Evolutionary conservation across 208 protist genomes (phyloP).

Genomic region (Crithidia bombi): DNA sequence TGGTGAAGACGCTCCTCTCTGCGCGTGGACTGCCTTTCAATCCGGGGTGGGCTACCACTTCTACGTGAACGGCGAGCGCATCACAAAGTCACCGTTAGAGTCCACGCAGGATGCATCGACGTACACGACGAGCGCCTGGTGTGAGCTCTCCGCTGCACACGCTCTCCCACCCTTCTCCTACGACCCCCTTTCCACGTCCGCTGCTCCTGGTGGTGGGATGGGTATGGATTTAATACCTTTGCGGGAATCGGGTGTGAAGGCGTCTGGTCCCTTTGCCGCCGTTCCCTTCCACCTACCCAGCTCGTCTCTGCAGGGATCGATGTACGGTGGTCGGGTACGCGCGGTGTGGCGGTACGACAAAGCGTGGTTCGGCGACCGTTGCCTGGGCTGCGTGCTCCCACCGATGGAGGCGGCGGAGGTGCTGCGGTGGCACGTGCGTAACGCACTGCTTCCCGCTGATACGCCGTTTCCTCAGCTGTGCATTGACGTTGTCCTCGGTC

Average conservation of each 20-base stretch:
- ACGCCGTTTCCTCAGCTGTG: conserved; percentile 3
- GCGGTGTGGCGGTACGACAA: conserved; percentile 41
- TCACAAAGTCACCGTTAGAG: conserved; percentile 8
- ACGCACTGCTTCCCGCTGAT: conserved; percentile 19
- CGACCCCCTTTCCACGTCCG: conserved; percentile 15
- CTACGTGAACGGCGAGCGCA: conserved; percentile 48
- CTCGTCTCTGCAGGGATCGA: conserved; percentile 1
- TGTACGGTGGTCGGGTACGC: conserved; percentile 16
- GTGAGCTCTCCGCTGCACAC: conserved; percentile 39
- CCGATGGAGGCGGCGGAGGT: conserved; percentile 41
- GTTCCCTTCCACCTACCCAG: conserved; percentile 26
- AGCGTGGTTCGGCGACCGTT: conserved; percentile 73
- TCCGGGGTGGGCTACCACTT: conserved; percentile 62
- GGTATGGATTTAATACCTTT: neutral
- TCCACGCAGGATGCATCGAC: neutral
- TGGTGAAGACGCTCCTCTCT: neutral
- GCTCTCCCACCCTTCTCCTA: conserved; percentile 35
- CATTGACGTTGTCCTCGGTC: conserved; percentile 22
- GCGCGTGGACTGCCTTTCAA: conserved; percentile 59
- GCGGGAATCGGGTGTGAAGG: neutral
- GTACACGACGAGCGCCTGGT: conserved; percentile 29
- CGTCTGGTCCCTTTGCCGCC: conserved; percentile 3
- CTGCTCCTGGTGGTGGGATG: neutral
- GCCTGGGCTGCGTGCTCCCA: conserved; percentile 45
- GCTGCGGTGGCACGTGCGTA: conserved; percentile 39